Conservation (phyloP, 768 basidiomycete genomes). For the Termitomyces sp. region DNA sequence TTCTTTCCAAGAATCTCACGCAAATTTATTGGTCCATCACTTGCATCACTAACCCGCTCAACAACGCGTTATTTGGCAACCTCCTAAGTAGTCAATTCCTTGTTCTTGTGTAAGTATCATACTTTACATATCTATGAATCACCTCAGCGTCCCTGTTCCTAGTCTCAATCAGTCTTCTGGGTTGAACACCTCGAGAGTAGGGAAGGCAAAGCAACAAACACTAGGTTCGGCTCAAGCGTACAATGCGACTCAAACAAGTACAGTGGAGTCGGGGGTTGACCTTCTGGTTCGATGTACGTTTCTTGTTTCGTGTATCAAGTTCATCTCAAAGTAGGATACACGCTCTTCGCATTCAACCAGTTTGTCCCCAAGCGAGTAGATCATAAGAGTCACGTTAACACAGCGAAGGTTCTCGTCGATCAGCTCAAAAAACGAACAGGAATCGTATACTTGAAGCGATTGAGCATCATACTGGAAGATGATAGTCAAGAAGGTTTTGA, state of each 20-base stretch:
- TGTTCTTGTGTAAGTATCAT: too few species aligned
- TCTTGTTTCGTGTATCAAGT: background rate
- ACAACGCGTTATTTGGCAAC: too few species aligned
- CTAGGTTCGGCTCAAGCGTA: constrained; percentile 28
- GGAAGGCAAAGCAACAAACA: constrained; percentile 42
- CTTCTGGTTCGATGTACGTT: constrained; percentile 69
- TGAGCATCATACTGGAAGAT: constrained; percentile 79
- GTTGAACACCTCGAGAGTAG: constrained; percentile 44
- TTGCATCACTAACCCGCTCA: too few species aligned
- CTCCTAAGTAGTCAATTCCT: too few species aligned
- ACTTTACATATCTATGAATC: too few species aligned
- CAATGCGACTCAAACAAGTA: constrained; percentile 50
- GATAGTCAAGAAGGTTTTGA: constrained; percentile 87
- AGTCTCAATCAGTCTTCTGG: constrained; percentile 23
- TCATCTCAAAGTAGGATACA: constrained; percentile 71
- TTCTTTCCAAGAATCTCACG: too few species aligned
- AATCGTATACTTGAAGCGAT: constrained; percentile 64
- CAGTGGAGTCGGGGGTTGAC: constrained; percentile 63
- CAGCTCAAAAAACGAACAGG: constrained; percentile 57
- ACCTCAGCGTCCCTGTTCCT: constrained; percentile 60
- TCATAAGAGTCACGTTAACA: constrained; percentile 64
- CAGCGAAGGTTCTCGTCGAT: constrained; percentile 54
- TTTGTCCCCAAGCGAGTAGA: constrained; percentile 71
- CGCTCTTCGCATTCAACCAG: constrained; percentile 75
- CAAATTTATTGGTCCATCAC: too few species aligned